A percentile compares a stretch with the other conserved stretches of the same genome.
Evolutionary conservation across 805 yeast species (phyloP).

Genomic region (Metschnikowia reukaufii): DNA sequence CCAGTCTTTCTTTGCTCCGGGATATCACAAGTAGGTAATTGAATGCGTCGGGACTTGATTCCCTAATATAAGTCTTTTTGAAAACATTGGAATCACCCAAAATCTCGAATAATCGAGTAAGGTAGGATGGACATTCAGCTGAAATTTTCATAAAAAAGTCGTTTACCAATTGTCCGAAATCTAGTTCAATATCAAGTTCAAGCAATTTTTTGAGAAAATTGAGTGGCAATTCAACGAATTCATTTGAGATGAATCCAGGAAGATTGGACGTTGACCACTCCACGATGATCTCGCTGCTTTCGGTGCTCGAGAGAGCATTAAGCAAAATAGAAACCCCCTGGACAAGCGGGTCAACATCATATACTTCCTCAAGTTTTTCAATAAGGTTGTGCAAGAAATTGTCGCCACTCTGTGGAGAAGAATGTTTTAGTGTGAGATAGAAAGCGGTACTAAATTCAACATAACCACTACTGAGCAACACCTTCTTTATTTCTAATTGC

Average conservation of each 20-base stretch:
- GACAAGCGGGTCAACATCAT: constrained; percentile 6
- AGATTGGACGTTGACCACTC: constrained; percentile 15
- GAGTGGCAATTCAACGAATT: constrained; percentile 28
- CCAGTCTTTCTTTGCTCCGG: constrained; percentile 20
- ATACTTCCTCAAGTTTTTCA: constrained; percentile 10
- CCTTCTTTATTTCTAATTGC: background rate
- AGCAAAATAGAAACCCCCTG: constrained; percentile 1
- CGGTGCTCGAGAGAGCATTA: background rate
- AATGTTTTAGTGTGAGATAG: background rate
- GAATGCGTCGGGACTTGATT: constrained; percentile 25
- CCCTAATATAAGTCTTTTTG: constrained; percentile 2
- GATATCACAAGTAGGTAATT: constrained; percentile 33
- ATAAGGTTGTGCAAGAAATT: constrained; percentile 7
- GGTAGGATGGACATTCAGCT: constrained; percentile 17
- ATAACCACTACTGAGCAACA: constrained; percentile 1
- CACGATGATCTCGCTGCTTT: background rate
- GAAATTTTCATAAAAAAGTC: constrained; percentile 33
- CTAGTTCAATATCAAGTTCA: constrained; percentile 1
- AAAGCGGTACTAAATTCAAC: constrained; percentile 7
- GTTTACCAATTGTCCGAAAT: constrained; percentile 24
- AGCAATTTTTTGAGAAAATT: constrained; percentile 14
- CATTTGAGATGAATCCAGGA: constrained; percentile 28
- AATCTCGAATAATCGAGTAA: constrained; percentile 4
- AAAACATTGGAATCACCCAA: constrained; percentile 2
- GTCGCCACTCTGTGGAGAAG: background rate